A percentile compares a stretch with the other conserved stretches of the same genome.
These are phyloP conservation scores for Raffaelea ambrosiae DNA, from an alignment of 2,329 filamentous ascomycete genomes.

Conservation along the genomic window DNA sequence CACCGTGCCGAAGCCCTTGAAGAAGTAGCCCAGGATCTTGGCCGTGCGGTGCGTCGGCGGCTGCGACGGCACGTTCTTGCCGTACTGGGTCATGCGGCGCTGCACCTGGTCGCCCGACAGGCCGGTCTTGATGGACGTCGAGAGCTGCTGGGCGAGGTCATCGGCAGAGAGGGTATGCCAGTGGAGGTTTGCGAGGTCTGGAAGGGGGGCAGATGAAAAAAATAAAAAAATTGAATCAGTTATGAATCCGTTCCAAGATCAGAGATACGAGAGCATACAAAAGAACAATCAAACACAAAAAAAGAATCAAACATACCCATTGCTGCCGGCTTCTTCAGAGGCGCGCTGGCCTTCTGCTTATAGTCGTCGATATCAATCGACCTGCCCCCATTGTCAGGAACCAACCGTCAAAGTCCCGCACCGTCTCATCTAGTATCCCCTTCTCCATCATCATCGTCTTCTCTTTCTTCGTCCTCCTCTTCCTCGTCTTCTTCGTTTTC, in stretches of 20 bases:
- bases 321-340: conserved; percentile 26
- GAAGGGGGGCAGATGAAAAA: neutral
- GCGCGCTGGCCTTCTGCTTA: conserved; percentile 31
- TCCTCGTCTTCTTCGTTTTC: neutral
- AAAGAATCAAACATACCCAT: neutral
- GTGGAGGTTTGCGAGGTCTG: conserved; percentile 54
- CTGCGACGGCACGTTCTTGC: conserved; percentile 57
- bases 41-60: conserved; percentile 52
- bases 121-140: conserved; percentile 46
- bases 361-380: conserved; percentile 49
- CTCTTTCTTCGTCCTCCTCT: neutral
- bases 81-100: conserved; percentile 49
- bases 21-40: conserved; percentile 61
- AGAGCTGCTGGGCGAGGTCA: conserved; percentile 52
- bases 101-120: conserved; percentile 51
- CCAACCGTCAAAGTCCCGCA: too few relatives aligned
- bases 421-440: too few relatives aligned
- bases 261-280: too few relatives aligned
- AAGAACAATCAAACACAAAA: too few relatives aligned
- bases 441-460: too few relatives aligned
- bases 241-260: too few relatives aligned
- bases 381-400: conserved; percentile 17
- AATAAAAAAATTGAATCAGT: neutral
- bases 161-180: conserved; percentile 56
- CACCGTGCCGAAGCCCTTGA: conserved; percentile 68